Base-by-base conservation (phyloP, 2,329 filamentous ascomycete genomes). In the Emergomyces africanus region DNA sequence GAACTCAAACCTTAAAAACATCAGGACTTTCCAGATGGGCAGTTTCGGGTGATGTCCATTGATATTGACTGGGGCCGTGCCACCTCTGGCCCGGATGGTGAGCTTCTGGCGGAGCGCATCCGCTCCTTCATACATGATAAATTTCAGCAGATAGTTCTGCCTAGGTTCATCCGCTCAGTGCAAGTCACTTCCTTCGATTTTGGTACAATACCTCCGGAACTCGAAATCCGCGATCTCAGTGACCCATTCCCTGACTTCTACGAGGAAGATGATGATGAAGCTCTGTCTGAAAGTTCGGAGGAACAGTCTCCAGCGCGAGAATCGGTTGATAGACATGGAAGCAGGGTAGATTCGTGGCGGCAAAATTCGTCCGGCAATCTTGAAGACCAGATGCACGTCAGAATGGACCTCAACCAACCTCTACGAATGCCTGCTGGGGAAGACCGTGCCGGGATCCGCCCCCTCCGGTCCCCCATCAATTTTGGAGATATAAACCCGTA, bases 231-330 rank as follows among this genome's bases (percentile, higher is more conserved):
- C 75, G 94, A 97, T 72, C 91, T 99, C 62, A 95, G 92, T 66
- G 91, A 99, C 71, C 94, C 94, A 1, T 81, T 97, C 60, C 86
- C 90, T 0, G 94, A 99, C 68, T 99, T 99, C 70, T 99, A 99
- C 77, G 94, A 96, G 42, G 86, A 87, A 61, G 81, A 82, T 25
- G 78, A 82, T 30, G 81, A 82, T 44, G 80, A 78, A 42, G 64
- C 70, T 23, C 62, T 67, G 15, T 74, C 72, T 15, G 71, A 70
- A n/a, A 65, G 67, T 14, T 72, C 71, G 1, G 71, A 72, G 49
- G 71, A 70, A 57, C 65, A 48, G 25, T 42, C 59, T n/a, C 46
- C 59, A 20, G 30, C 30, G 18, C 42, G 30, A 9, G 57, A 56
- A 23, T 46, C 41, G 25, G 28, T 46, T 48, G 46, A 61, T 35